These are phyloP conservation scores for Oenanthe sinensis DNA, from an alignment of 129 eudicot species.

Conservation along the genomic window DNA sequence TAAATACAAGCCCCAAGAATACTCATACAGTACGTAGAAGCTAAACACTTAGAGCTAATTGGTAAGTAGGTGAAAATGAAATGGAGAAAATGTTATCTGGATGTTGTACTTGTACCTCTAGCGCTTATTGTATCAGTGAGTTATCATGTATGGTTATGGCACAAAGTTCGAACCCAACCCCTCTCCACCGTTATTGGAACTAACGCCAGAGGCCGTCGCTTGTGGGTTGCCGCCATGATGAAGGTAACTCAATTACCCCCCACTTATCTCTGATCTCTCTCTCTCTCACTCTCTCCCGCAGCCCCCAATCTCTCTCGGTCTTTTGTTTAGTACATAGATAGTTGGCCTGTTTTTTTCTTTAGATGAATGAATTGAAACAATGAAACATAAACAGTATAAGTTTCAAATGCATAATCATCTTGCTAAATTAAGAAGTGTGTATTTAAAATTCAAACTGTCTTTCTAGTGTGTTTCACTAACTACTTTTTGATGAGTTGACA, in stretches of 20 bases:
- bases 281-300: neutral
- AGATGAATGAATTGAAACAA: too few species aligned
- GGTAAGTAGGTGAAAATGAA: conserved; percentile 33
- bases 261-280: neutral
- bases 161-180: conserved; percentile 59
- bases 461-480: too few species aligned
- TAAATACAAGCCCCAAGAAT: neutral
- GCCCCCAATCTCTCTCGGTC: too few species aligned
- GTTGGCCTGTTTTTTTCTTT: too few species aligned
- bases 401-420: too few species aligned
- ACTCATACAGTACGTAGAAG: too few species aligned
- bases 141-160: conserved; percentile 81
- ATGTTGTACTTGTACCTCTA: conserved; percentile 62
- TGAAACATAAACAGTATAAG: too few species aligned
- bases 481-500: too few species aligned
- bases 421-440: too few species aligned
- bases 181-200: conserved; percentile 67
- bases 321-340: too few species aligned
- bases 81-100: conserved; percentile 79
- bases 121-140: conserved; percentile 39
- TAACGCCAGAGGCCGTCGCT: conserved; percentile 58
- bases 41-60: neutral
- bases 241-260: conserved; percentile 31
- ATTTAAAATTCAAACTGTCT: too few species aligned
- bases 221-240: conserved; percentile 81